phyloP scores from a whole-genome alignment of 805 yeast species.

The Cyberlindnera veronae region DNA sequence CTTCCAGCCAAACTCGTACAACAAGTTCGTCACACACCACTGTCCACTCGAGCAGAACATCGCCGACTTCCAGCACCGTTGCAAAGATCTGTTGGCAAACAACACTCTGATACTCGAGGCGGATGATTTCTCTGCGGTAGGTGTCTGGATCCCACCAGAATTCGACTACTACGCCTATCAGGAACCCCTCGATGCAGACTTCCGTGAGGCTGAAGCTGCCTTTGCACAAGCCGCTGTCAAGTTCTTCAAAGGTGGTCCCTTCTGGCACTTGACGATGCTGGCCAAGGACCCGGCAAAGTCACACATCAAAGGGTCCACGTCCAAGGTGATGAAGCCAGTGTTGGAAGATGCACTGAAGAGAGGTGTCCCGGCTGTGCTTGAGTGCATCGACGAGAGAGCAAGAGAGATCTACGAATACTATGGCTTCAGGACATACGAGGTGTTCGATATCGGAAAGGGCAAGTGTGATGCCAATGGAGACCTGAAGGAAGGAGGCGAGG shows the following conservation, averaged over 20 bases:
- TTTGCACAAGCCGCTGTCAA: conserved; percentile 8
- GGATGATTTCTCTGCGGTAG: conserved; percentile 17
- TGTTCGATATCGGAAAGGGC: conserved; percentile 12
- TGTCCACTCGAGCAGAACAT: conserved; percentile 15
- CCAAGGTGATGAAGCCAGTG: conserved; percentile 21
- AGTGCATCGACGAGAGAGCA: conserved; percentile 20
- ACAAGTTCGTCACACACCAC: conserved; percentile 15
- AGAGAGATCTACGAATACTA: conserved; percentile 18
- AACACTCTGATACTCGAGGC: conserved; percentile 13
- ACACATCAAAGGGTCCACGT: conserved; percentile 15
- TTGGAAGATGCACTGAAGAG: conserved; percentile 16
- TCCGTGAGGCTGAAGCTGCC: conserved; percentile 9
- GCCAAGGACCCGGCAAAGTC: conserved; percentile 13
- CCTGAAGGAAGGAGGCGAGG: conserved; percentile 12
- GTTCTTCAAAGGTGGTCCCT: conserved; percentile 14
- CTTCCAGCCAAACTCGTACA: conserved; percentile 19
- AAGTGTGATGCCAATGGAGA: conserved; percentile 13
- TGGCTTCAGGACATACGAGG: conserved; percentile 18
- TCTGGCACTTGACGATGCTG: conserved; percentile 18
- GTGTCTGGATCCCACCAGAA: conserved; percentile 25
- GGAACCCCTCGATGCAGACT: conserved; percentile 7
- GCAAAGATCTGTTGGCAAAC: conserved; percentile 13
- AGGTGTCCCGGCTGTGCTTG: conserved; percentile 17
- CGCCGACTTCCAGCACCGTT: conserved; percentile 14
- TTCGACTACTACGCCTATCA: conserved; percentile 12